Evolutionary conservation across 495 filamentous ascomycete genomes (phyloP).

Genomic region (Neurospora discreta): DNA sequence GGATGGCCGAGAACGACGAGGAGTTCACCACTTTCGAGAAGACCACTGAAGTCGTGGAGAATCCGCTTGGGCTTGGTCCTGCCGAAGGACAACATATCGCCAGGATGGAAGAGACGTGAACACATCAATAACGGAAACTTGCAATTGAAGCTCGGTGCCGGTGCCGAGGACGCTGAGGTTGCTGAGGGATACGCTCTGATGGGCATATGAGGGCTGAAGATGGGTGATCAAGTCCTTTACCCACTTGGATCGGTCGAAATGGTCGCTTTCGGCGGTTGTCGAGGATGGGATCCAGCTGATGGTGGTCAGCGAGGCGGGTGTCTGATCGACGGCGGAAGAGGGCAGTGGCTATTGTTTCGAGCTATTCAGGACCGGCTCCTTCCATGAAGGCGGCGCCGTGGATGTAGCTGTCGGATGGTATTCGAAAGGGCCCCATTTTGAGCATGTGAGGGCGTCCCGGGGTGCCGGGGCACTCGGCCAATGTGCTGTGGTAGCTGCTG

Average conservation of each 20-base stretch:
- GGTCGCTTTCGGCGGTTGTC: conserved; percentile 12
- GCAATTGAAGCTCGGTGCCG: conserved; percentile 42
- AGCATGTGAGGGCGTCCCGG: background rate
- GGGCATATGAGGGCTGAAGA: conserved; percentile 10
- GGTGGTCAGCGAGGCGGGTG: background rate
- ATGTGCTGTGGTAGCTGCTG: background rate
- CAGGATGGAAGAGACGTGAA: no score
- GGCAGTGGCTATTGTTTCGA: conserved; percentile 15
- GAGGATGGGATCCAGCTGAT: conserved; percentile 4
- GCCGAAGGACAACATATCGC: conserved; percentile 30
- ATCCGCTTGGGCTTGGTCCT: conserved; percentile 38
- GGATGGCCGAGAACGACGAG: conserved; percentile 69
- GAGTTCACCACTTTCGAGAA: conserved; percentile 68
- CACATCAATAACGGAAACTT: no score
- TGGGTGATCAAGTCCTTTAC: conserved; percentile 10
- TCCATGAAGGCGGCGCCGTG: conserved; percentile 3
- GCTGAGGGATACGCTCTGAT: conserved; percentile 34
- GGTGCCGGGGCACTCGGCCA: background rate
- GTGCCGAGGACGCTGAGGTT: conserved; percentile 45
- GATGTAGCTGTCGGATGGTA: background rate
- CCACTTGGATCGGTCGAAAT: conserved; percentile 18
- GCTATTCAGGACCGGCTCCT: conserved; percentile 9
- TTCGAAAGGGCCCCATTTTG: background rate
- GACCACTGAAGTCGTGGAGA: conserved; percentile 58
- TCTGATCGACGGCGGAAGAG: conserved; percentile 12